Evolutionary conservation across 352 stramenopile species (phyloP), one percentile per base, ranked within the genome.

Genomic region (Peronospora destructor): DNA sequence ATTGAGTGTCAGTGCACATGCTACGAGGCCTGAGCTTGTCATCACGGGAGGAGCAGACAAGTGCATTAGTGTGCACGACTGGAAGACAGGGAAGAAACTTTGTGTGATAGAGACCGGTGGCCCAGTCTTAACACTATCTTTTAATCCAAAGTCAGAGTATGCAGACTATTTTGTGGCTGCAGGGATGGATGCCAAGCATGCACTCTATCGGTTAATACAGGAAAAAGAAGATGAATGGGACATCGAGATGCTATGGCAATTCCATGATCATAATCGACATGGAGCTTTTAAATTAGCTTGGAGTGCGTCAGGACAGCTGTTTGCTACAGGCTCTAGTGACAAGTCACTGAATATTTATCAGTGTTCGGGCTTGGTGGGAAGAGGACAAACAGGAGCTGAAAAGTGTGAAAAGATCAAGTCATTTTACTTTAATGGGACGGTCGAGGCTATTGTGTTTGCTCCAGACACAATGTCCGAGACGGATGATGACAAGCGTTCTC

Each of bases 391-490:
- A 30, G 61, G 40, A 35, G 21, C 23, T 2, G 32, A 56, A 40
- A 32, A 50, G 23, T 78, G 68, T 21, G 68, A 73, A 47, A 87
- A 89, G 46, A 68, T 86, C 53, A 83, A 81, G 59, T 88, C 77
- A 35, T 91, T 84, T 50, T 93, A 86, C 62, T 93, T 93, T 48
- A 93, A 93, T 48, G 80, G 79, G 26, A 81, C 74, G 10, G 70
- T 89, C 23, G 75, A 89, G 42, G 75, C 77, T 0, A 57, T 88
- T 8, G 56, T 56, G 37, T 88, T 91, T 37, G 57, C 83, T 7
- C 76, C 78, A 9, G 26, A 49, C 9, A 34, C 36, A 13, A n/a
- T 21, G 6, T 39, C 23, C 3, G 21, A 45, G n/a, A 16, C 4
- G 11, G 34, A 16, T 17, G 44, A 39, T 43, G 45, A 29, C 37